These are phyloP conservation scores for Sisymbrium irio DNA, from an alignment of 345 rosid genomes.

Conservation along the genomic window DNA sequence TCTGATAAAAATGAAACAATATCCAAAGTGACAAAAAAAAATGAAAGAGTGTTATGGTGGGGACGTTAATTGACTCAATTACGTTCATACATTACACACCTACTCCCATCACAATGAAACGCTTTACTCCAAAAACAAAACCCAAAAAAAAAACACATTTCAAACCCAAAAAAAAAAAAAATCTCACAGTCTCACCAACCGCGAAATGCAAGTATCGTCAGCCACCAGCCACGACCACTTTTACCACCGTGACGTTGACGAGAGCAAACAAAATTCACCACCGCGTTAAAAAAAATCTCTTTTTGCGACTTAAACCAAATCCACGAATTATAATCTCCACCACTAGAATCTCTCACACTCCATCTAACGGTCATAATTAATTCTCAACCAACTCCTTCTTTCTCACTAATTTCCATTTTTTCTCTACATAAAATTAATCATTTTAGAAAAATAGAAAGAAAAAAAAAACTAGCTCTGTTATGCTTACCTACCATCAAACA, in stretches of 20 bases:
- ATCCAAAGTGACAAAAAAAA: constrained; percentile 3
- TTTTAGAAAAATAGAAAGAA: not conserved
- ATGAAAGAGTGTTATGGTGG: constrained; percentile 23
- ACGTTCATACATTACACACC: constrained; percentile 36
- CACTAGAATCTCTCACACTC: constrained; percentile 13
- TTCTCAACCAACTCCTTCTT: constrained; percentile 33
- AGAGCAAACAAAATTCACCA: not conserved
- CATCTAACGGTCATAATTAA: constrained; percentile 33
- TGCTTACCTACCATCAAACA: constrained; percentile 38
- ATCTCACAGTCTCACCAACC: constrained; percentile 36
- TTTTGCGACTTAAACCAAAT: constrained; percentile 31
- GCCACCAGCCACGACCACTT: constrained; percentile 38
- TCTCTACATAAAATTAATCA: not conserved
- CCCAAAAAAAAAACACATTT: not conserved
- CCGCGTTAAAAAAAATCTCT: not conserved
- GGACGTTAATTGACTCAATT: constrained; percentile 31
- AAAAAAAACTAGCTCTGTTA: not conserved
- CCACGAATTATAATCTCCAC: constrained; percentile 36
- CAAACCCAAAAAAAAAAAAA: not conserved
- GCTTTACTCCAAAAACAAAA: constrained; percentile 23
- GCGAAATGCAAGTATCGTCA: constrained; percentile 30
- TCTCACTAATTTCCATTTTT: not conserved
- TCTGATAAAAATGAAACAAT: not conserved
- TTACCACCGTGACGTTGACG: constrained; percentile 34
- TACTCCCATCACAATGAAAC: constrained; percentile 35